Base-by-base conservation (phyloP, 2,329 filamentous ascomycete genomes). In the Venturia pyrina region DNA sequence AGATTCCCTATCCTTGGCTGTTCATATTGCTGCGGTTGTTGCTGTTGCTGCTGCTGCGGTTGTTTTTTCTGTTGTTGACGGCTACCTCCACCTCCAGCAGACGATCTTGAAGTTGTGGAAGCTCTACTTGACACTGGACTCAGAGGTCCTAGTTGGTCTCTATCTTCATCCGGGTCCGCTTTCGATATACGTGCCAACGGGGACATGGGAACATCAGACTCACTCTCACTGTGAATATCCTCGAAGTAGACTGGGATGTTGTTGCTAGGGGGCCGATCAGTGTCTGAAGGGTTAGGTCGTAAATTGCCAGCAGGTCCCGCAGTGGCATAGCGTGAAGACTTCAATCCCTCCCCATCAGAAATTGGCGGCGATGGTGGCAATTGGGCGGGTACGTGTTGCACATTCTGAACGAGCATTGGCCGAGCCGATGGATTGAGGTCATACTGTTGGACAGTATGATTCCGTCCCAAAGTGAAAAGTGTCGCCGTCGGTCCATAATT, bases 371-470 rank as follows among this genome's bases (percentile, higher is more conserved):
- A 92, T 0, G 92, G 89, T 40, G 91, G 90, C 17, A 92, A 83
- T 37, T 89, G 82, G 68, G 89, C 87, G 28, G 91, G 90, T 41
- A 89, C 85, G 75, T 97, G 93, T 71, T 96, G 93, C 15, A 95
- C 89, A 73, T 92, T 93, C 68, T 89, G 88, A 37, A 97, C 90
- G 80, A 97, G 86, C 73, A 87, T 80, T 15, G 90, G 85, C 8
- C 88, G 87, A 28, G 75, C 74, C 17, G 50, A 48, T 10, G 90
- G 90, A 71, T 96, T 96, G 56, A 98, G 82, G 74, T 98, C 93
- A 74, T 96, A 98, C 75, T 99, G 95, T 75, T 98, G 93, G 2
- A 96, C 89, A 3, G 91, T 95, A 73, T 93, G 88, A 70, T 93
- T 91, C 50, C 88, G 87, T 1, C 93, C 91, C 21, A 98, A 80